Conservation (phyloP, 805 yeast genomes). For the Candida alai region DNA sequence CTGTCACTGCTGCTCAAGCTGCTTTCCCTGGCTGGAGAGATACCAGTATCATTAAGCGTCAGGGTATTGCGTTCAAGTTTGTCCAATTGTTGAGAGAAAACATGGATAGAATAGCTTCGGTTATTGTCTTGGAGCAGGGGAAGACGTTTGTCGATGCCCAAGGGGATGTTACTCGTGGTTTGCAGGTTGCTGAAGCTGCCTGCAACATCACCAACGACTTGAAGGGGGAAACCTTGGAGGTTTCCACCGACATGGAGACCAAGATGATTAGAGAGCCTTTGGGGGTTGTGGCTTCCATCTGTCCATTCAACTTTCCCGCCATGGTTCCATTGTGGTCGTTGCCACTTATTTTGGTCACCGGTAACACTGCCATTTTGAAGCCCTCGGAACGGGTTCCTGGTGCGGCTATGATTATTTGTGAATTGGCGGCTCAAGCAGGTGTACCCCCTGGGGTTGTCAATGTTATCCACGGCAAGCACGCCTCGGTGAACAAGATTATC, state of each 20-base stretch:
- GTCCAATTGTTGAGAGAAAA: slow-evolving; percentile 60
- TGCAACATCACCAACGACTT: slow-evolving; percentile 62
- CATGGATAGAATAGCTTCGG: slow-evolving; percentile 64
- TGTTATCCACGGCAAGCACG: slow-evolving; percentile 70
- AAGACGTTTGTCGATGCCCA: slow-evolving; percentile 71
- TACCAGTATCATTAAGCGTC: slow-evolving; percentile 59
- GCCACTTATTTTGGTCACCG: slow-evolving; percentile 62
- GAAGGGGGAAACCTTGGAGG: slow-evolving; percentile 62
- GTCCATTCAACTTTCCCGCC: slow-evolving; percentile 82
- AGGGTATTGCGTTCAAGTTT: slow-evolving; percentile 67
- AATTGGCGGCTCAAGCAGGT: slow-evolving; percentile 69
- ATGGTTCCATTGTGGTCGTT: slow-evolving; percentile 74
- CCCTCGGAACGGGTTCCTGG: slow-evolving; percentile 77
- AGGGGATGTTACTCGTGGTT: slow-evolving; percentile 71
- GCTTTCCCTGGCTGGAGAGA: slow-evolving; percentile 61
- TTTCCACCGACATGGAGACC: slow-evolving; percentile 72
- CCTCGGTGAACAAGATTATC: slow-evolving; percentile 64
- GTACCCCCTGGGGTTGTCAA: slow-evolving; percentile 71
- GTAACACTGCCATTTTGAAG: slow-evolving; percentile 64
- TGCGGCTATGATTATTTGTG: slow-evolving; percentile 70
- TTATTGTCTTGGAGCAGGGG: slow-evolving; percentile 52
- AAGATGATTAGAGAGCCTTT: slow-evolving; percentile 70
- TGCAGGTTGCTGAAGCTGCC: slow-evolving; percentile 76
- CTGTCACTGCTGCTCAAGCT: slow-evolving; percentile 58
- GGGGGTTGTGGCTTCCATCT: slow-evolving; percentile 74